Conservation (phyloP, 1,139 yeast genomes). For the Hemisphaericaspora lyxosophila region DNA sequence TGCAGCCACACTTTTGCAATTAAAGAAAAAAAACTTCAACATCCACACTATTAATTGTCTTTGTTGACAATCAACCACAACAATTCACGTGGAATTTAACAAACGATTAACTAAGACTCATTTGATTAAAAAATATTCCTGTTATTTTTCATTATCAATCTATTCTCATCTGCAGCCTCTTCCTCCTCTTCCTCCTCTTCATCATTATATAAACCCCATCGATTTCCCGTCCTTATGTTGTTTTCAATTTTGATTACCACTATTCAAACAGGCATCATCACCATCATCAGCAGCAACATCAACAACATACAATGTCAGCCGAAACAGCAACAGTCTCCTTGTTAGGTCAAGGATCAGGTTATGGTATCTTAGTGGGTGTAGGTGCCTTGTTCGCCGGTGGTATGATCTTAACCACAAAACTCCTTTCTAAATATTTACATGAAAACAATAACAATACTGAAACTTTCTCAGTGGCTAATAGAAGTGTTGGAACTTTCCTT, state of each 20-base stretch:
- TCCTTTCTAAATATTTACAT: constrained; percentile 24
- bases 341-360: constrained; percentile 27
- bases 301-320: constrained; percentile 2
- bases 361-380: constrained; percentile 30
- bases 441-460: constrained; percentile 31
- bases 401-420: constrained; percentile 27
- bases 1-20: neutral
- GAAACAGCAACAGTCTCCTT: constrained; percentile 15
- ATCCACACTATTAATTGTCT: neutral
- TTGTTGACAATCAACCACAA: neutral
- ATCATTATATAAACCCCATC: neutral
- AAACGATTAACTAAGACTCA: neutral
- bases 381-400: constrained; percentile 32
- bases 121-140: too few relatives aligned
- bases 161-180: too few relatives aligned
- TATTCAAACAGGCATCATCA: neutral
- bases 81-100: neutral
- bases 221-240: neutral
- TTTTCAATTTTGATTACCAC: neutral
- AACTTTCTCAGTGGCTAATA: constrained; percentile 30
- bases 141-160: too few relatives aligned
- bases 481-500: constrained; percentile 27
- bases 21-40: too few relatives aligned
- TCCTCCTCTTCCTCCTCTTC: too few relatives aligned
- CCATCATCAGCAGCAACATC: too few relatives aligned